Evolutionary conservation across 2,329 filamentous ascomycete species (phyloP).

Genomic region (Davidsoniella eucalypti): DNA sequence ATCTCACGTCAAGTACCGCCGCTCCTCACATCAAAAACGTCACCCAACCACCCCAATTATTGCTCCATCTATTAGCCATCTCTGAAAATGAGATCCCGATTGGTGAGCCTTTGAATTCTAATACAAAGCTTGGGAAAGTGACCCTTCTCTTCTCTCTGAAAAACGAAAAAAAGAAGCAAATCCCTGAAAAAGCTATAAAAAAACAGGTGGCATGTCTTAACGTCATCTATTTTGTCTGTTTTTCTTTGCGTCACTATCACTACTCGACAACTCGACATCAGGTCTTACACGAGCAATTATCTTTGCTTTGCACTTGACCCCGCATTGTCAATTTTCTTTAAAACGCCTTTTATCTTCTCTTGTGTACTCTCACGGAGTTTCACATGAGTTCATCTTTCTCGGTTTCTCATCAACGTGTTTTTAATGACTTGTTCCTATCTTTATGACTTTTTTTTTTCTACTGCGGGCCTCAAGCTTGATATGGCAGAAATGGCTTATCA

Average conservation of each 20-base stretch:
- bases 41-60: too few species aligned
- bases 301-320: not conserved
- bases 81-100: too few species aligned
- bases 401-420: conserved; percentile 5
- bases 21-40: too few species aligned
- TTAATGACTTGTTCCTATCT: conserved; percentile 4
- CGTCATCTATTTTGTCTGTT: not conserved
- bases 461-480: not conserved
- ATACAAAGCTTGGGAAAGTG: too few species aligned
- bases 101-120: too few species aligned
- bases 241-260: not conserved
- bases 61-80: too few species aligned
- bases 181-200: too few species aligned
- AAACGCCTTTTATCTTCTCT: not conserved
- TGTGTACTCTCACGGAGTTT: not conserved
- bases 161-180: too few species aligned
- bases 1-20: too few species aligned
- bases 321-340: too few species aligned
- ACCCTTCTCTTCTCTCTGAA: too few species aligned
- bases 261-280: not conserved
- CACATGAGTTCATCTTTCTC: not conserved
- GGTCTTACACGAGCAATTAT: not conserved
- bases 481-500: not conserved
- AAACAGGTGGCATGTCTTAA: too few species aligned
- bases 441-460: not conserved